Conservation (phyloP, 2,329 filamentous ascomycete genomes). For the Paraphoma sp. region DNA sequence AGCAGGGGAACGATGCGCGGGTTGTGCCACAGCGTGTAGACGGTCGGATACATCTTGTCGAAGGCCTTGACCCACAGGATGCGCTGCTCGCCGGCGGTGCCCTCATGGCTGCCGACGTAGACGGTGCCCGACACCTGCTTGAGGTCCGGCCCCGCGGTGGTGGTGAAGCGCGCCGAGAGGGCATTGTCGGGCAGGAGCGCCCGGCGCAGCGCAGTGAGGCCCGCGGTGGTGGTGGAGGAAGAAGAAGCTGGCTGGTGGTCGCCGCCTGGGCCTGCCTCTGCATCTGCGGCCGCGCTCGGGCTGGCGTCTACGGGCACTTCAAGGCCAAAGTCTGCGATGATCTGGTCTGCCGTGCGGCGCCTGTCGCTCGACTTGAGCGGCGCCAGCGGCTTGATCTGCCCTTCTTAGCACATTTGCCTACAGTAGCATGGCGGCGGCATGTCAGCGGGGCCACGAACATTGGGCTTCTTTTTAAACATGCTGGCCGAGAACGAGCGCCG, state of each 20-base stretch:
- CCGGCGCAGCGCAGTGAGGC: conserved; percentile 62
- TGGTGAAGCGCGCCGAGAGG: conserved; percentile 69
- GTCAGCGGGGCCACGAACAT: conserved; percentile 44
- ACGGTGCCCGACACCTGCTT: conserved; percentile 68
- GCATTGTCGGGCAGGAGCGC: conserved; percentile 68
- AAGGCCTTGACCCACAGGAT: conserved; percentile 70
- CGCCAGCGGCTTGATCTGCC: conserved; percentile 70
- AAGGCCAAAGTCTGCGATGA: conserved; percentile 68
- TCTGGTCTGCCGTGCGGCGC: conserved; percentile 70
- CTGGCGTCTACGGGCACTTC: conserved; percentile 50
- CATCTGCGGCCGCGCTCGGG: conserved; percentile 17
- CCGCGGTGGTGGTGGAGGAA: conserved; percentile 46
- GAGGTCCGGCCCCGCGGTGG: conserved; percentile 67
- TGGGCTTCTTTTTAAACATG: conserved; percentile 72
- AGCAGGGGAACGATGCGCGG: conserved; percentile 66
- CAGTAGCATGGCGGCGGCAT: too few relatives aligned
- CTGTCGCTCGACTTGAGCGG: conserved; percentile 72
- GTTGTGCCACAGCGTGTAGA: conserved; percentile 73
- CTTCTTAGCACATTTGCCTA: not conserved
- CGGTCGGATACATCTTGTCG: conserved; percentile 62
- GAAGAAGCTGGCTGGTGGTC: too few relatives aligned
- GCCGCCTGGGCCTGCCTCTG: too few relatives aligned
- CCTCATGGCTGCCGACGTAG: conserved; percentile 65
- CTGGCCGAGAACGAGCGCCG: conserved; percentile 4
- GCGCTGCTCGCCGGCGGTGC: conserved; percentile 61